Percentiles rank a stretch among this genome's conserved stretches.
phyloP scores from a whole-genome alignment of 352 stramenopile genomes.

The Phytophthora tubulina region DNA sequence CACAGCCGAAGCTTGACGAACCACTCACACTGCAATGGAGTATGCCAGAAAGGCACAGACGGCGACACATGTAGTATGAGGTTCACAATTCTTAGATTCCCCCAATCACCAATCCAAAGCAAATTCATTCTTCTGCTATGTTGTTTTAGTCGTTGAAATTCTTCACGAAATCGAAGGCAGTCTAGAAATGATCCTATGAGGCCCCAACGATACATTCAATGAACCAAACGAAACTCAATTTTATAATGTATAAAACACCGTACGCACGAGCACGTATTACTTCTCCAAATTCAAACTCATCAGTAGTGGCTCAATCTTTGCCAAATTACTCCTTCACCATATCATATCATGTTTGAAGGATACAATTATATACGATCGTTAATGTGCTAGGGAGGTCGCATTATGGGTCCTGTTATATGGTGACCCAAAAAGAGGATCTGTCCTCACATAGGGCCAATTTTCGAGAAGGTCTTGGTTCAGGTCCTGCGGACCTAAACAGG shows the following conservation, averaged over 20 bases:
- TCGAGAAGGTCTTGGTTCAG: neutral
- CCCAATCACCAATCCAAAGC: neutral
- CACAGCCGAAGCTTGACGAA: neutral
- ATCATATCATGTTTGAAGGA: neutral
- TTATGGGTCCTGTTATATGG: no score
- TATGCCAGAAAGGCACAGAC: neutral
- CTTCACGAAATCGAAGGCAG: neutral
- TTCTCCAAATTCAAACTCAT: neutral
- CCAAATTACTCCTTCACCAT: neutral
- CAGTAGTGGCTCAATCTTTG: no score
- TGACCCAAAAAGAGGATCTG: neutral
- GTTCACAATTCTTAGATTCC: slow-evolving; percentile 2
- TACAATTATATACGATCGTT: neutral
- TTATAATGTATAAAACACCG: neutral
- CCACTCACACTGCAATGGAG: neutral
- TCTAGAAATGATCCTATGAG: slow-evolving; percentile 1
- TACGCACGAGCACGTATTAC: neutral
- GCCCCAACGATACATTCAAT: neutral
- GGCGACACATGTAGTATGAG: neutral
- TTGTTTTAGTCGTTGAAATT: neutral
- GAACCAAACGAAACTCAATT: neutral
- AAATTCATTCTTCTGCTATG: neutral
- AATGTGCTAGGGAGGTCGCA: no score
- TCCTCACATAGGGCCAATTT: no score
- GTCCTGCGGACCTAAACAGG: neutral